Evolutionary conservation across 2,329 filamentous ascomycete genomes (phyloP).

Genomic region (Curvularia sp.): DNA sequence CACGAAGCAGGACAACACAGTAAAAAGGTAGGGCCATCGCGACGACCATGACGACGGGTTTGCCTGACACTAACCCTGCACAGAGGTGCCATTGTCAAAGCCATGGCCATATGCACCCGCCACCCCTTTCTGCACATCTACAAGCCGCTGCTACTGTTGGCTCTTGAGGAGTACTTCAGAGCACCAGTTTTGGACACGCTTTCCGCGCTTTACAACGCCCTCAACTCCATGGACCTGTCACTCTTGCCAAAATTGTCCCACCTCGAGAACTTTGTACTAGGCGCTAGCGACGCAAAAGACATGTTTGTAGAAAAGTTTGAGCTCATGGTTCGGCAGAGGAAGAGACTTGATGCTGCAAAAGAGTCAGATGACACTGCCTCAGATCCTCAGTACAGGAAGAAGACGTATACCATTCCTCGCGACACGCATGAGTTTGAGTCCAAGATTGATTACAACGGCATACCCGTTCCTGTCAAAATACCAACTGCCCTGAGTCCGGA

Average conservation of each 20-base stretch:
- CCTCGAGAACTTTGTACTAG: conserved; percentile 84
- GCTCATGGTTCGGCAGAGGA: conserved; percentile 85
- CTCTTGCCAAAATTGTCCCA: conserved; percentile 85
- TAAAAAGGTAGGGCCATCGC: conserved; percentile 65
- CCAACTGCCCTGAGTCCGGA: conserved; percentile 93
- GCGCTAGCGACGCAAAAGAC: conserved; percentile 91
- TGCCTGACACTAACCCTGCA: conserved; percentile 21
- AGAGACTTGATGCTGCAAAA: conserved; percentile 66
- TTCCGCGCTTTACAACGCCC: conserved; percentile 84
- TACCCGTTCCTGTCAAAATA: conserved; percentile 95
- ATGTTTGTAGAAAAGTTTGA: conserved; percentile 98
- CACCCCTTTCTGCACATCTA: conserved; percentile 99
- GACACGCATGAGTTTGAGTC: conserved; percentile 99
- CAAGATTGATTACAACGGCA: conserved; percentile 92
- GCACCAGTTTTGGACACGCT: conserved; percentile 87
- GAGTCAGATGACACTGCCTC: conserved; percentile 45
- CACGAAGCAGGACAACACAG: conserved; percentile 93
- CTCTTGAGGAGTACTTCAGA: conserved; percentile 96
- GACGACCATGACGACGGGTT: neutral
- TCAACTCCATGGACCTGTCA: conserved; percentile 96
- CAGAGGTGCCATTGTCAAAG: conserved; percentile 92
- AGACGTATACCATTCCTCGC: conserved; percentile 77
- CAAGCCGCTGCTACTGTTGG: conserved; percentile 91
- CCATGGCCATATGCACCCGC: conserved; percentile 97
- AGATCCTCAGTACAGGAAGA: conserved; percentile 58